A percentile compares a stretch with the other conserved stretches of the same genome.
Evolutionary conservation across 2,329 filamentous ascomycete genomes (phyloP).

Genomic region (Cytospora chrysosperma): DNA sequence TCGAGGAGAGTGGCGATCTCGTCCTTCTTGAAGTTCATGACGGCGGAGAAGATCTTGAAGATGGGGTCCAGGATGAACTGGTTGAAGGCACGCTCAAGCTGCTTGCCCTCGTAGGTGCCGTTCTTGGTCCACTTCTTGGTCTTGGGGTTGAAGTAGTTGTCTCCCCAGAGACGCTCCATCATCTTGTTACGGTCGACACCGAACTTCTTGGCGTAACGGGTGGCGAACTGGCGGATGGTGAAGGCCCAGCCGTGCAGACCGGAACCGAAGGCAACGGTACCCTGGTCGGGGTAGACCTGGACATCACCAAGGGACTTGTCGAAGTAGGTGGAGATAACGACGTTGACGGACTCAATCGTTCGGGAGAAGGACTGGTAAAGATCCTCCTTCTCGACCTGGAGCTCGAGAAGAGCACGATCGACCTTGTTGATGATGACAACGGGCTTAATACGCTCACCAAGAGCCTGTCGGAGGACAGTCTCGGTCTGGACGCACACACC

Average conservation of each 20-base stretch:
- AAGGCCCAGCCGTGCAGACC: conserved; percentile 99
- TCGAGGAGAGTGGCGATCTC: conserved; percentile 79
- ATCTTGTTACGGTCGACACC: conserved; percentile 99
- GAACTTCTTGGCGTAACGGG: conserved; percentile 98
- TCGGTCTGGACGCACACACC: conserved; percentile 99
- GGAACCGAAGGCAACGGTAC: conserved; percentile 98
- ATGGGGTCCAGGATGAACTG: conserved; percentile 99
- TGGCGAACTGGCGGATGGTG: conserved; percentile 96
- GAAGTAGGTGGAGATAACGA: conserved; percentile 98
- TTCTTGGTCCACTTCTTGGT: conserved; percentile 99
- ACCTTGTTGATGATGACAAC: conserved; percentile 99
- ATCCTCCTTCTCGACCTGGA: conserved; percentile 98
- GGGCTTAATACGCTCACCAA: conserved; percentile 99
- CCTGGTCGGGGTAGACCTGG: conserved; percentile 97
- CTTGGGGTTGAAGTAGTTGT: conserved; percentile 99
- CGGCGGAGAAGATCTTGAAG: conserved; percentile 94
- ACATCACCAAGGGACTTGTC: conserved; percentile 97
- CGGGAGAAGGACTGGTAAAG: conserved; percentile 99
- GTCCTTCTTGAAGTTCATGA: conserved; percentile 99
- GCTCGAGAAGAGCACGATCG: conserved; percentile 97
- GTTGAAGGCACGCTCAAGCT: conserved; percentile 97
- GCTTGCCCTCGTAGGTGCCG: conserved; percentile 78
- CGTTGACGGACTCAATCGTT: conserved; percentile 99
- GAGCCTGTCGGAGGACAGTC: conserved; percentile 97
- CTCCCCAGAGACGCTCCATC: conserved; percentile 99